These are phyloP conservation scores for Nemania sp. DNA, from an alignment of 2,329 filamentous ascomycete genomes.

Conservation along the genomic window DNA sequence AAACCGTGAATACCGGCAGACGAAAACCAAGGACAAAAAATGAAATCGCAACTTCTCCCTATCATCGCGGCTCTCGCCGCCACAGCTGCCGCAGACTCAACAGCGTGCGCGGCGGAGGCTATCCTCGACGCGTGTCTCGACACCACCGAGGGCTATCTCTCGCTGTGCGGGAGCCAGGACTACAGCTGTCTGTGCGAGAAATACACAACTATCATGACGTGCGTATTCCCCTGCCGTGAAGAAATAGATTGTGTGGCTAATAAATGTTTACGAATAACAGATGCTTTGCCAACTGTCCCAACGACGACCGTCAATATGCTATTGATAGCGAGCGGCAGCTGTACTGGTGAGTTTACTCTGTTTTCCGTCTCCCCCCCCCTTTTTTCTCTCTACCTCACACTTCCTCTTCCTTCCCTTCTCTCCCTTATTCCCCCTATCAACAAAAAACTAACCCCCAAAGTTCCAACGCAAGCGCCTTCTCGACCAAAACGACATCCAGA, in stretches of 20 bases:
- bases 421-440: not conserved
- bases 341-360: constrained; percentile 36
- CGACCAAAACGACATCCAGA: constrained; percentile 29
- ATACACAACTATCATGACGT: constrained; percentile 56
- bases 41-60: constrained; percentile 31
- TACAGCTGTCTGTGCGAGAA: constrained; percentile 59
- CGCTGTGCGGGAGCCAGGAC: constrained; percentile 40
- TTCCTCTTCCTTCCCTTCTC: not conserved
- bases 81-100: constrained; percentile 22
- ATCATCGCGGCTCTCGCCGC: constrained; percentile 33
- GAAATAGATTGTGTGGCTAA: no score
- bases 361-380: not conserved
- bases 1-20: no score
- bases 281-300: constrained; percentile 68
- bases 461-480: constrained; percentile 37
- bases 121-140: constrained; percentile 45
- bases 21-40: constrained; percentile 24
- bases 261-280: no score
- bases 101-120: constrained; percentile 40
- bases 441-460: constrained; percentile 17
- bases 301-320: constrained; percentile 41
- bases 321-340: constrained; percentile 32
- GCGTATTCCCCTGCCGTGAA: constrained; percentile 24
- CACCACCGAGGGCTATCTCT: constrained; percentile 41
- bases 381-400: not conserved